Conservation (phyloP, 208 protist genomes). For the Phytomonas sp. region DNA sequence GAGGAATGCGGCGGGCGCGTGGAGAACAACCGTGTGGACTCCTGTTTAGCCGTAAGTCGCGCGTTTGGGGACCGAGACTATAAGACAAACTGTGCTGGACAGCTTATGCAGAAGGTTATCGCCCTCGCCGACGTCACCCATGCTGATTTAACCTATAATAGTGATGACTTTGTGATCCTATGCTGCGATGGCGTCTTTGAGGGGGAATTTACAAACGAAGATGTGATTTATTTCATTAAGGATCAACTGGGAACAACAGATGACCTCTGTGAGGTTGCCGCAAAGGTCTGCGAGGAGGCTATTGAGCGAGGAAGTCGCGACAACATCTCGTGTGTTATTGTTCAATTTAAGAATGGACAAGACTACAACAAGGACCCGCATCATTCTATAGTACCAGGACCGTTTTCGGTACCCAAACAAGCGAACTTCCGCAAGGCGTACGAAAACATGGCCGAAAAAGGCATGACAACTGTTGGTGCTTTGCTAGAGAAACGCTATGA, state of each 20-base stretch:
- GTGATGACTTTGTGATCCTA: slow-evolving; percentile 76
- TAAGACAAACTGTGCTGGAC: slow-evolving; percentile 67
- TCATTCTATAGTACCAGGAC: slow-evolving; percentile 61
- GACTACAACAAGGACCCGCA: slow-evolving; percentile 72
- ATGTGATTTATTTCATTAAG: slow-evolving; percentile 84
- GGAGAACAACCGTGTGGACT: slow-evolving; percentile 89
- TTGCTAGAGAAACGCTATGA: slow-evolving; percentile 83
- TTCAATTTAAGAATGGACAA: slow-evolving; percentile 75
- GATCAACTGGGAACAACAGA: slow-evolving; percentile 54
- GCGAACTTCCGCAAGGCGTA: slow-evolving; percentile 80
- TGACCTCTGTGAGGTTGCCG: slow-evolving; percentile 77
- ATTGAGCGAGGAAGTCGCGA: slow-evolving; percentile 85
- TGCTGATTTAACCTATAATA: slow-evolving; percentile 55
- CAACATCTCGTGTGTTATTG: slow-evolving; percentile 89
- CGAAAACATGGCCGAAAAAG: slow-evolving; percentile 71
- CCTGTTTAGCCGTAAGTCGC: slow-evolving; percentile 89
- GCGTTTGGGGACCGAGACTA: slow-evolving; percentile 93
- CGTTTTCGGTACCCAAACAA: slow-evolving; percentile 68
- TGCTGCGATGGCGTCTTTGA: slow-evolving; percentile 92
- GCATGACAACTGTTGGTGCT: slow-evolving; percentile 45
- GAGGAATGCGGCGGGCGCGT: slow-evolving; percentile 87
- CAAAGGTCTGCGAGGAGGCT: slow-evolving; percentile 81
- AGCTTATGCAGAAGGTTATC: slow-evolving; percentile 87
- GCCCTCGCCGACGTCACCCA: slow-evolving; percentile 81
- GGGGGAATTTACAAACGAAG: slow-evolving; percentile 85